Base-by-base conservation (phyloP, 768 basidiomycete genomes). In the Mycena polygramma region DNA sequence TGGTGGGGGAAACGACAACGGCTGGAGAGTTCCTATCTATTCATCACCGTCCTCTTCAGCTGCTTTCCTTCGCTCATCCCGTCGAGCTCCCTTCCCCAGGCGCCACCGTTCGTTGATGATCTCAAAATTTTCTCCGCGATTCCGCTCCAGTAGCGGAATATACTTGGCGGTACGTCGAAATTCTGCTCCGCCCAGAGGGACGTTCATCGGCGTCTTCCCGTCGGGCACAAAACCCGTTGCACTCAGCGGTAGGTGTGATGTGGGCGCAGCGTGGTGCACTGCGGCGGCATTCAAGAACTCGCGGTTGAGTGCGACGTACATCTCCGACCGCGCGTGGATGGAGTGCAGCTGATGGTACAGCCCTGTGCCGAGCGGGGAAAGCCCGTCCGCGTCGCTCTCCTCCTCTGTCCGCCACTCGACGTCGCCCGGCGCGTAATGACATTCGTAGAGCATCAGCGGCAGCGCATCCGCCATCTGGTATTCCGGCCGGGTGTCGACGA, bases 401-500 rank as follows among this genome's bases (percentile, higher is more conserved):
- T 83, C 84, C 36, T 85, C 75, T 1, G 48, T 89, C 61, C 89
- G 87, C 97, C 97, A 98, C 63, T 84, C 82, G 10, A 97, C 85
- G 46, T 90, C 89, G 20, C 81, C 83, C 35, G 87, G 87, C 39
- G 85, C 81, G 79, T 95, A 98, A 0, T 85, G 89, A 76, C 96
- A 97, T 30, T 94, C 91, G 93, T 96, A 97, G 19, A 99, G 89
- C 80, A 98, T 88, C 46, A 99, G 88, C 1, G 97, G 96, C 0
- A 98, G 85, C 1, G 89, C 92, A 73, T 97, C 93, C 9, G 96
- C 96, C 94, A 99, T 99, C 74, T 93, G 91, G 78, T 98, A 99
- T 55, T 90, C 89, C 2, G 97, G 97, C 78, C 96, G 97, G 60
- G 87, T 79, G 66, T 89, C 84, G 30, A 95, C 87, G 19, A 90